Evolutionary conservation across 805 yeast genomes (phyloP), one percentile per base, ranked within the genome.

Genomic region (Yueomyces sp.): DNA sequence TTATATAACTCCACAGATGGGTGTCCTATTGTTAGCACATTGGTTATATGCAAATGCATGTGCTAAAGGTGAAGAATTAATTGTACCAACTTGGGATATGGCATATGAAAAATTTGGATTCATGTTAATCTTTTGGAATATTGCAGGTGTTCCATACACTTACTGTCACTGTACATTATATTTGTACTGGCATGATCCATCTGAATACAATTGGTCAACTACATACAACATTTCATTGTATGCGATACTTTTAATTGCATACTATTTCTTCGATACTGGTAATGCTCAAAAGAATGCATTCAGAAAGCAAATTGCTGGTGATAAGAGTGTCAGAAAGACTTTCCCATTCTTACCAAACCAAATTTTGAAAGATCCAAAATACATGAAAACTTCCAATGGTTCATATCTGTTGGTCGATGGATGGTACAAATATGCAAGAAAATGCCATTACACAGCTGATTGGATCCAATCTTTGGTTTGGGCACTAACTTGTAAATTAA

Each of bases 41-140:
- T 92, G 94, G 84, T 69, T 87, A 41, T 92, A 92, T 59, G 95
- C 95, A 48, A 90, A 92, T 59, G 96, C 96, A 3, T 90, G 97
- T 65, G 81, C 95, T 45, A 92, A 92, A 66, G 98, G 97, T 54
- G 98, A 92, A 67, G 97, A 92, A 63, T 70, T 90, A 55, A 92
- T 92, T 61, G 95, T 88, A 49, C 95, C 97, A 54, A 84, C 95
- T 26, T 92, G 98, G 97, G 98, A 92, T 64, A 90, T 92, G 96
- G 96, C 95, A 32, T 92, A 92, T 65, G 98, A 92, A 65, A 92
- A 92, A 67, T 92, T 92, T 56, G 98, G 98, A n/a, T 92, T 92
- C 72, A 88, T 92, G 97, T 76, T 92, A 52, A 78, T 88, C 54
- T 92, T 92, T 73, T 92, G 98, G 98, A 92, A 92, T 69, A 86